These are phyloP conservation scores for Trifolium pratense DNA, from an alignment of 306 rosid species.

Conservation along the genomic window DNA sequence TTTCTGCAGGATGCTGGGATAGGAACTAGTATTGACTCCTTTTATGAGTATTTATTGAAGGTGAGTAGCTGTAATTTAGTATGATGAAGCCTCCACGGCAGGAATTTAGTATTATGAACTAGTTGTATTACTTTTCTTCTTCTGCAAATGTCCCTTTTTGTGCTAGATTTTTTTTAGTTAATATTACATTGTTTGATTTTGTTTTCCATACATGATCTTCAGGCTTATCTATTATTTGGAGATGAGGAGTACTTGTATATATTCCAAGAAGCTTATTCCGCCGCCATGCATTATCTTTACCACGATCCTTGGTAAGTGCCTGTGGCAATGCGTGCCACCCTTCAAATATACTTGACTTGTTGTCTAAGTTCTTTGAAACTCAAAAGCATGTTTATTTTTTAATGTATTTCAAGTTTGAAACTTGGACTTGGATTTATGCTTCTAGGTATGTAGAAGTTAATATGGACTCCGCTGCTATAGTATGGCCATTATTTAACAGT, in stretches of 20 bases:
- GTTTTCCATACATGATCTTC: constrained; percentile 41
- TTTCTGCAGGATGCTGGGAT: constrained; percentile 93
- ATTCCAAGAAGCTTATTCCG: constrained; percentile 97
- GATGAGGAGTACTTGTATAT: constrained; percentile 94
- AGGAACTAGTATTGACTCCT: constrained; percentile 98
- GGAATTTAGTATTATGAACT: constrained; percentile 33
- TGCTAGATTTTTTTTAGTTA: constrained; percentile 33
- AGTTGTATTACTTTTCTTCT: constrained; percentile 3
- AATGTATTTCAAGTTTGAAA: constrained; percentile 38
- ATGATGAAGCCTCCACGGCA: constrained; percentile 31
- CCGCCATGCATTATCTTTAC: constrained; percentile 88
- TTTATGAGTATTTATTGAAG: constrained; percentile 93
- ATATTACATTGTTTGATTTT: constrained; percentile 37
- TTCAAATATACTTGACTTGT: constrained; percentile 38
- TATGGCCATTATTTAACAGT: constrained; percentile 97
- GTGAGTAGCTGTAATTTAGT: constrained; percentile 55
- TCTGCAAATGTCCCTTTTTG: not conserved
- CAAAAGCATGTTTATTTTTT: constrained; percentile 14
- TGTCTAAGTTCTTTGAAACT: constrained; percentile 34
- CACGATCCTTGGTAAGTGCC: constrained; percentile 93
- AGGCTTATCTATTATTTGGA: constrained; percentile 95
- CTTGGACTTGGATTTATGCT: constrained; percentile 37
- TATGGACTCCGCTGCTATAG: constrained; percentile 95
- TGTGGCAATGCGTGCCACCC: constrained; percentile 49
- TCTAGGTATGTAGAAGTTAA: constrained; percentile 96